Percentiles rank a stretch among this genome's conserved stretches.
Evolutionary conservation across 2,329 filamentous ascomycete species (phyloP).

Genomic region (Lecanoromycetidae sp.): DNA sequence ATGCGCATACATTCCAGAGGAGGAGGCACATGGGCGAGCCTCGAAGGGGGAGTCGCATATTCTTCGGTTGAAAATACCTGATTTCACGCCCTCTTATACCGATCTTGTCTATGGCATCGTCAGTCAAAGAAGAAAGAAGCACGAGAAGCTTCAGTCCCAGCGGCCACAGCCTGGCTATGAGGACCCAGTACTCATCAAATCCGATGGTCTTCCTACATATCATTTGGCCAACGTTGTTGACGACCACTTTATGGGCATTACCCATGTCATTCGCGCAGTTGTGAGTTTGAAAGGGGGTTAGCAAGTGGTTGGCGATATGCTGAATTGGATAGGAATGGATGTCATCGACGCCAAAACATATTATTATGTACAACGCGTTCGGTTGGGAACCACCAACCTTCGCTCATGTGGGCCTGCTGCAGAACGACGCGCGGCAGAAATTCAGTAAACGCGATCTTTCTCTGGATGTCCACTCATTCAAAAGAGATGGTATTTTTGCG

Average conservation of each 20-base stretch:
- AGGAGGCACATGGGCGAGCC: conserved; percentile 60
- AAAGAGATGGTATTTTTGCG: conserved; percentile 47
- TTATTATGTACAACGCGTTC: conserved; percentile 64
- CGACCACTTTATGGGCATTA: conserved; percentile 89
- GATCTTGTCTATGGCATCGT: conserved; percentile 72
- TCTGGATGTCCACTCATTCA: conserved; percentile 52
- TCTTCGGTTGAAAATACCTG: conserved; percentile 59
- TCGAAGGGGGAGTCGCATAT: conserved; percentile 58
- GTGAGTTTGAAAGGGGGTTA: conserved; percentile 32
- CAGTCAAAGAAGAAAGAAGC: conserved; percentile 34
- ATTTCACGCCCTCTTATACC: conserved; percentile 50
- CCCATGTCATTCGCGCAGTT: conserved; percentile 82
- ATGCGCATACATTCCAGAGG: conserved; percentile 54
- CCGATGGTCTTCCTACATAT: conserved; percentile 86
- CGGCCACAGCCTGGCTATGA: conserved; percentile 46
- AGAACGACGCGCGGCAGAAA: conserved; percentile 58
- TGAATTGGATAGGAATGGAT: conserved; percentile 64
- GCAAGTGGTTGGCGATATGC: neutral
- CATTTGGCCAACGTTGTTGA: conserved; percentile 96
- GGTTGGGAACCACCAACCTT: conserved; percentile 62
- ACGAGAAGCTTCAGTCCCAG: conserved; percentile 38
- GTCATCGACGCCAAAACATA: conserved; percentile 73
- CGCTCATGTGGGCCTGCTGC: conserved; percentile 66
- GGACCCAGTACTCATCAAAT: conserved; percentile 83
- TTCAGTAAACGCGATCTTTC: conserved; percentile 74